A percentile compares a stretch with the other conserved stretches of the same genome.
phyloP scores from a whole-genome alignment of 495 filamentous ascomycete species.

The Aspergillus indologenus region DNA sequence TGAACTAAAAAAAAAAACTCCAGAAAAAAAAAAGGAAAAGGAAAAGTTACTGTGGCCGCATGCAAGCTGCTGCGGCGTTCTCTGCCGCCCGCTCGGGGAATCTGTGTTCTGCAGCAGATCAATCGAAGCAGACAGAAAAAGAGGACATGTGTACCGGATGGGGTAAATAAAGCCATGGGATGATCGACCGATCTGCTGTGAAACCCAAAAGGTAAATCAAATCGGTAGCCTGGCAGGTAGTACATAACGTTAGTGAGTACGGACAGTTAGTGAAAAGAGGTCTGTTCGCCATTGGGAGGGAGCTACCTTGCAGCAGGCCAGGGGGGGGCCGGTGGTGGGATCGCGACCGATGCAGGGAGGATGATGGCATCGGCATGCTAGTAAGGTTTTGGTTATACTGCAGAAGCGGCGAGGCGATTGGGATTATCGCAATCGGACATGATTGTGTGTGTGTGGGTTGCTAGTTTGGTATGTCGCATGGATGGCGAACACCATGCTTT shows the following conservation, averaged over 20 bases:
- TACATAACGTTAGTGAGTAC: too few relatives aligned
- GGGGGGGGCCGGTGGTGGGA: slow-evolving; percentile 9
- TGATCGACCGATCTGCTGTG: slow-evolving; percentile 19
- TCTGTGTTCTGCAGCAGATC: slow-evolving; percentile 10
- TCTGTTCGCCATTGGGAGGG: slow-evolving; percentile 13
- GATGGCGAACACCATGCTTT: not conserved
- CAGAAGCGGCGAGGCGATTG: not conserved
- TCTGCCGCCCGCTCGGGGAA: slow-evolving; percentile 1
- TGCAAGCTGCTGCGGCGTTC: slow-evolving; percentile 1
- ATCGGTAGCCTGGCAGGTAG: slow-evolving; percentile 9
- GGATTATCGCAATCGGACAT: not conserved
- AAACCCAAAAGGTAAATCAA: slow-evolving; percentile 10
- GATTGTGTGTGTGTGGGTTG: not conserved
- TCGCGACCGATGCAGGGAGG: slow-evolving; percentile 17
- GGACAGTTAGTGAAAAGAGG: not conserved
- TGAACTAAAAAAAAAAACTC: too few relatives aligned
- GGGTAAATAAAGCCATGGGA: slow-evolving; percentile 3
- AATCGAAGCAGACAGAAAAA: not conserved
- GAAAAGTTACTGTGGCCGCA: not conserved
- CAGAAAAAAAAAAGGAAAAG: too few relatives aligned
- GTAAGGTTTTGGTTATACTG: not conserved
- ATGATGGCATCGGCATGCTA: slow-evolving; percentile 1
- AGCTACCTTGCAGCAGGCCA: slow-evolving; percentile 15
- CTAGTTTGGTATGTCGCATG: not conserved
- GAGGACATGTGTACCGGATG: slow-evolving; percentile 7